Conservation (phyloP, 2,329 filamentous ascomycete genomes). For the Exophiala spinifera region DNA sequence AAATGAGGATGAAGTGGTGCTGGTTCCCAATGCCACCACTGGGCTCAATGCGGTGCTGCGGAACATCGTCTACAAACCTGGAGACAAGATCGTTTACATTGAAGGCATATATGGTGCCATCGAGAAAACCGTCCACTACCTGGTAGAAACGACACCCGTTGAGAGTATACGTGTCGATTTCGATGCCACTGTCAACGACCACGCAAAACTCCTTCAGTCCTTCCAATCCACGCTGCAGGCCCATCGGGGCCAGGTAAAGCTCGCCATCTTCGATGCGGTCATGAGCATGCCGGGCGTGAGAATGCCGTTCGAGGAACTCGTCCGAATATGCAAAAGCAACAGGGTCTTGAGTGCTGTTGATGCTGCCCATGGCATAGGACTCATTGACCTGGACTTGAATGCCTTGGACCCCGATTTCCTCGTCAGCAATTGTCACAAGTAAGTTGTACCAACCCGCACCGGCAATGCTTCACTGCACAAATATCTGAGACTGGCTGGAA, state of each 20-base stretch:
- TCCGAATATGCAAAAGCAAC: slow-evolving; percentile 60
- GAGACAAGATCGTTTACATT: slow-evolving; percentile 67
- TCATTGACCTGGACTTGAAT: slow-evolving; percentile 66
- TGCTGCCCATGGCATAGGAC: slow-evolving; percentile 78
- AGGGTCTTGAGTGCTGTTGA: slow-evolving; percentile 73
- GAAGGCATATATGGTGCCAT: slow-evolving; percentile 74
- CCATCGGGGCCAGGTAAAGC: slow-evolving; percentile 50
- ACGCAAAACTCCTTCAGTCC: slow-evolving; percentile 56
- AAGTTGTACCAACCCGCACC: slow-evolving; percentile 3
- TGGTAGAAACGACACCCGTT: slow-evolving; percentile 61
- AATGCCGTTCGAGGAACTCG: slow-evolving; percentile 71
- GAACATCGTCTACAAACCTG: slow-evolving; percentile 63
- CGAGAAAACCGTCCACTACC: slow-evolving; percentile 68
- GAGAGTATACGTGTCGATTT: slow-evolving; percentile 58
- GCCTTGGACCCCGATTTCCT: slow-evolving; percentile 77
- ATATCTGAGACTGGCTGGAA: background rate
- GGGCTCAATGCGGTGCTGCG: slow-evolving; percentile 74
- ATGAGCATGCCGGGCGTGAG: slow-evolving; percentile 72
- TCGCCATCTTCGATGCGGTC: slow-evolving; percentile 81
- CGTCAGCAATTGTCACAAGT: slow-evolving; percentile 78
- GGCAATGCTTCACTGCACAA: background rate
- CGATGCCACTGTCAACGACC: slow-evolving; percentile 66
- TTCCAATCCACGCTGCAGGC: slow-evolving; percentile 59
- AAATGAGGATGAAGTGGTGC: slow-evolving; percentile 63
- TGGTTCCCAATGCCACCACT: slow-evolving; percentile 72